Evolutionary conservation across 2,329 filamentous ascomycete genomes (phyloP), one percentile per base, ranked within the genome.

Genomic region (Tolypocladium amazonense): DNA sequence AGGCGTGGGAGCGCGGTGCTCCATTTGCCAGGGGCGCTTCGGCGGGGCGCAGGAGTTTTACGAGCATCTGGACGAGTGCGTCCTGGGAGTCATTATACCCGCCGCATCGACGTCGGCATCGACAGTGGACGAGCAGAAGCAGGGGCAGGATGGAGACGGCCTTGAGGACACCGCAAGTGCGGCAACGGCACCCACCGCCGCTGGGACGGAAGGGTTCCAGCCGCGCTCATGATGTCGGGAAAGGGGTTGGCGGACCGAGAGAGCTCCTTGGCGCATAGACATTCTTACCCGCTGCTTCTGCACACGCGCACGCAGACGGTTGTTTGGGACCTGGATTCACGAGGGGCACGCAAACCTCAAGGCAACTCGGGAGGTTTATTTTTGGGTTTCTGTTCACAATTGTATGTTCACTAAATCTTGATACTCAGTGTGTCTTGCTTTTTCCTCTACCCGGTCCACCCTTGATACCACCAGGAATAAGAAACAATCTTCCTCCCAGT

Each of bases 41-140:
- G 81, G 82, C 65, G 93, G 88, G 62, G 90, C 93, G 3, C 93
- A 97, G 74, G 93, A 97, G 70, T 97, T 97, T 76, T 97, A 97
- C 73, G 93, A 97, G 77, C 93, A 97, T 79, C 79, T 97, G 65
- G 93, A 88, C 64, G 82, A 85, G 65, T 85, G 82, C 59, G 82
- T 85, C 39, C 74, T 85, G 52, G 81, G 81, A 57, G 81, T 83
- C 20, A 83, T 85, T 58, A 80, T 84, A 18, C 80, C 81, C 45
- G 35, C 58, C 43, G 58, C 20, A 14, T 39, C 35, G 54, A 1
- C 38, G 18, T 27, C 55, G 41, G 11, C 58, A 30, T 23, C 50
- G n/a, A 15, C 57, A 11, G 39, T 20, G 39, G 27, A 55, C 27
- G 41, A 53, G 15, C 45, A 45, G 18, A 35, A 30, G 20, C 50